phyloP scores from a whole-genome alignment of 108 stramenopile species.

The Nannochloropsis granulata region DNA sequence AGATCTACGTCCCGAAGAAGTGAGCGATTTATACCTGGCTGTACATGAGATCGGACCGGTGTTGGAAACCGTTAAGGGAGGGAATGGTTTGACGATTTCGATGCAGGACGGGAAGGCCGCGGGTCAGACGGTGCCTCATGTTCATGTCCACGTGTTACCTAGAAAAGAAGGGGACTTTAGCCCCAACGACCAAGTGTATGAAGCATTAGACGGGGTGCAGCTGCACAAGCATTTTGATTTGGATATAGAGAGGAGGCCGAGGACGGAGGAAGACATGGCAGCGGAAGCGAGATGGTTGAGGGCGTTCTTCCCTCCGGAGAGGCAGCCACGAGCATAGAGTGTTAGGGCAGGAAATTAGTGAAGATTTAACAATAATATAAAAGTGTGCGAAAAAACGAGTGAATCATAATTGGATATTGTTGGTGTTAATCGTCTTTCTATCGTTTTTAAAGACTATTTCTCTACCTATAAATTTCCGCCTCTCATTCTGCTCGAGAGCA shows the following conservation, averaged over 20 bases:
- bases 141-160: slow-evolving; percentile 74
- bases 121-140: slow-evolving; percentile 73
- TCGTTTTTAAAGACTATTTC: no score
- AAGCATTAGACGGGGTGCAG: not conserved
- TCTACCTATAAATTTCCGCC: no score
- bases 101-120: slow-evolving; percentile 66
- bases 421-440: no score
- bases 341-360: no score
- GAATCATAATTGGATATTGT: no score
- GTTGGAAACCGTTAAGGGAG: slow-evolving; percentile 37
- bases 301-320: no score
- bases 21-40: not conserved
- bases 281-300: not conserved
- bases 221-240: not conserved
- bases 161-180: slow-evolving; percentile 10
- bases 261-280: not conserved
- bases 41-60: not conserved
- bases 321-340: no score
- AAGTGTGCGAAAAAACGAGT: no score
- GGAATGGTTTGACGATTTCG: slow-evolving; percentile 61
- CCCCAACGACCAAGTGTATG: not conserved
- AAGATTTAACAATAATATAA: no score
- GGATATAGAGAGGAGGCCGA: not conserved
- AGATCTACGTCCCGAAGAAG: not conserved
- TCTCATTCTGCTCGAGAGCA: no score